A percentile compares a stretch with the other conserved stretches of the same genome.
phyloP scores from a whole-genome alignment of 768 basidiomycete genomes.

The Mycena chlorophos region DNA sequence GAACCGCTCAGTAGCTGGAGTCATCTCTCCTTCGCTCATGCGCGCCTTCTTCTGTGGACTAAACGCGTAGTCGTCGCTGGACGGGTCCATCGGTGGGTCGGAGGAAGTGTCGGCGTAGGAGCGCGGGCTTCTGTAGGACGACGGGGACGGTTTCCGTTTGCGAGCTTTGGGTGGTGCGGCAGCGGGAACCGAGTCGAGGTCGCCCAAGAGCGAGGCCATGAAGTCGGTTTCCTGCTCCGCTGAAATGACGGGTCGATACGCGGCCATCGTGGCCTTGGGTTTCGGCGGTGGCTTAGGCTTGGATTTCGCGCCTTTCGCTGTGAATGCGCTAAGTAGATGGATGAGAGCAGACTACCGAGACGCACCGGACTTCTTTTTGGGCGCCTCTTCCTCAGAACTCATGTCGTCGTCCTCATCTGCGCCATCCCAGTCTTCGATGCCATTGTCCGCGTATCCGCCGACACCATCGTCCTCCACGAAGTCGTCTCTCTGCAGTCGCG shows the following conservation, averaged over 20 bases:
- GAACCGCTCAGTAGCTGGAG: slow-evolving; percentile 59
- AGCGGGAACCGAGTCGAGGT: slow-evolving; percentile 56
- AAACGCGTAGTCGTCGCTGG: slow-evolving; percentile 61
- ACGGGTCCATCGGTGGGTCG: slow-evolving; percentile 42
- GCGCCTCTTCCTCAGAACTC: slow-evolving; percentile 55
- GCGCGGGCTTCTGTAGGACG: slow-evolving; percentile 36
- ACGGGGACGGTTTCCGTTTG: slow-evolving; percentile 69
- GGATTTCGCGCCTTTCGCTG: slow-evolving; percentile 48
- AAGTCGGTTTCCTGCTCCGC: slow-evolving; percentile 86
- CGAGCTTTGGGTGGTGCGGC: slow-evolving; percentile 39
- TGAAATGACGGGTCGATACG: slow-evolving; percentile 76
- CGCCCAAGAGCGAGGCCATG: slow-evolving; percentile 78
- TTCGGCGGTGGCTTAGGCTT: slow-evolving; percentile 51
- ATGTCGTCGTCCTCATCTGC: slow-evolving; percentile 52
- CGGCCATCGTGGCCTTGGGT: slow-evolving; percentile 64
- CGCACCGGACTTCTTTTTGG: slow-evolving; percentile 42
- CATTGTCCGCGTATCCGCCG: slow-evolving; percentile 91
- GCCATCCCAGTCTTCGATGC: slow-evolving; percentile 90
- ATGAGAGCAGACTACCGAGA: slow-evolving; percentile 2
- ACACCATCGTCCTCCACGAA: slow-evolving; percentile 95
- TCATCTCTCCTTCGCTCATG: slow-evolving; percentile 43
- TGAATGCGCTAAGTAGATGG: slow-evolving; percentile 10
- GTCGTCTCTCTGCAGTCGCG: slow-evolving; percentile 82
- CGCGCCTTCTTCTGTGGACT: slow-evolving; percentile 73
- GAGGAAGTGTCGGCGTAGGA: slow-evolving; percentile 47